phyloP scores from a whole-genome alignment of 129 eudicot genomes.

The Saposhnikovia divaricata region DNA sequence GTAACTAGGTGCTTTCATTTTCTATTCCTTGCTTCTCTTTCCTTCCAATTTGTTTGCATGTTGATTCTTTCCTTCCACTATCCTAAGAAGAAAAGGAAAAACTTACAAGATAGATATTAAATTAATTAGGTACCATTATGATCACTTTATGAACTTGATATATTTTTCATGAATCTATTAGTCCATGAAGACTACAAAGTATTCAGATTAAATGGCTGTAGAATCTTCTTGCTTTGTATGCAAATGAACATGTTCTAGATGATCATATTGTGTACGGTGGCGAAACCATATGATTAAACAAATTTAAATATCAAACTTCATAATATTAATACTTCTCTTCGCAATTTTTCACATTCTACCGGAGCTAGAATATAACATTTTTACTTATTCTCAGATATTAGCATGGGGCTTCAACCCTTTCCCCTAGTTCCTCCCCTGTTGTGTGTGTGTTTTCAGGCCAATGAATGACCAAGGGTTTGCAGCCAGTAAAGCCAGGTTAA shows the following conservation, averaged over 20 bases:
- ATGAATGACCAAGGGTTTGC: neutral
- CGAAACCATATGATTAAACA: too few species aligned
- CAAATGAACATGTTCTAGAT: neutral
- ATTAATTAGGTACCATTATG: neutral
- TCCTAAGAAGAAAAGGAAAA: neutral
- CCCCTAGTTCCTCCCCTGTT: neutral
- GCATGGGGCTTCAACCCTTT: too few species aligned
- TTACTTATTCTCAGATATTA: too few species aligned
- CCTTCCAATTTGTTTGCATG: neutral
- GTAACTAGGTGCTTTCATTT: constrained; percentile 1
- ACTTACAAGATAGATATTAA: neutral
- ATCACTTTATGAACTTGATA: neutral
- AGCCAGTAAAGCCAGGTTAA: neutral
- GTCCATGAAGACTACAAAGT: neutral
- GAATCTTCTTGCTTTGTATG: too few species aligned
- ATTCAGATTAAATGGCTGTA: too few species aligned
- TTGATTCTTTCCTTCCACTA: constrained; percentile 12
- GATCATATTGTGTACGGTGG: neutral
- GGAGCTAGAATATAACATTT: too few species aligned
- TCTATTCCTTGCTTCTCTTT: constrained; percentile 1
- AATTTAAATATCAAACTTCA: too few species aligned
- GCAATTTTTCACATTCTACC: too few species aligned
- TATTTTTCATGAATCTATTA: neutral
- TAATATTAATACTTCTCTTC: too few species aligned
- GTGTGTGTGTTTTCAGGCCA: neutral